These are phyloP conservation scores for Penicillium aurantiogriseum DNA, from an alignment of 2,329 filamentous ascomycete genomes.

Conservation along the genomic window DNA sequence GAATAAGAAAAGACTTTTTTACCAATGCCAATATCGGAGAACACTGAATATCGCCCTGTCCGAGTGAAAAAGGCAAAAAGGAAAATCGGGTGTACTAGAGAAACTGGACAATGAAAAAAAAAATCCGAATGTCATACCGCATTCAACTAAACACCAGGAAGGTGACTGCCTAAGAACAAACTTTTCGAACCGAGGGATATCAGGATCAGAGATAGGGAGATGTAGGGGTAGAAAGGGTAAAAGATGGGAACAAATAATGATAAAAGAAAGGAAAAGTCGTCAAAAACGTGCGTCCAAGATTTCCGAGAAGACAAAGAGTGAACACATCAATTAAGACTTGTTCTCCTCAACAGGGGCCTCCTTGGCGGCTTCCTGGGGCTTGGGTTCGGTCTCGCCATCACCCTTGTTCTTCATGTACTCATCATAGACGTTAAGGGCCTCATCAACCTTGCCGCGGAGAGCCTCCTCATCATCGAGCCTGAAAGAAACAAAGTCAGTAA, in stretches of 20 bases:
- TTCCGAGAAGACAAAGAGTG: conserved; percentile 27
- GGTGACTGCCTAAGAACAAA: conserved; percentile 38
- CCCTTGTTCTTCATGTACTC: conserved; percentile 93
- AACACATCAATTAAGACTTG: conserved; percentile 38
- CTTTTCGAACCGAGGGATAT: conserved; percentile 46
- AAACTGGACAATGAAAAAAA: conserved; percentile 14
- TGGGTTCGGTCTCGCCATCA: conserved; percentile 47
- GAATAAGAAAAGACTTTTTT: conserved; percentile 18
- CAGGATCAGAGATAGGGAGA: conserved; percentile 35
- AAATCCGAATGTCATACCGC: conserved; percentile 31
- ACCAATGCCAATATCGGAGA: conserved; percentile 10
- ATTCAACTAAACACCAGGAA: conserved; percentile 33
- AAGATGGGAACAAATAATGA: conserved; percentile 22
- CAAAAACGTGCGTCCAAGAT: conserved; percentile 36
- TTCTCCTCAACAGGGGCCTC: conserved; percentile 44
- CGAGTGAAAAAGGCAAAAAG: neutral
- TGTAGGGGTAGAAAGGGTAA: conserved; percentile 23
- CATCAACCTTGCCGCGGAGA: conserved; percentile 92
- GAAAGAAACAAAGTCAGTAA: conserved; percentile 19
- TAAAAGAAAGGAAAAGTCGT: conserved; percentile 35
- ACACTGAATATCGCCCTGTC: neutral
- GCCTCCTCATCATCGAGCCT: conserved; percentile 88
- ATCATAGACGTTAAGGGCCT: conserved; percentile 95
- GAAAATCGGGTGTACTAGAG: conserved; percentile 3
- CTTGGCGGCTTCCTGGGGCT: conserved; percentile 46